Conservation (phyloP, 768 basidiomycete species). For the Tricholoma bakamatsutake region DNA sequence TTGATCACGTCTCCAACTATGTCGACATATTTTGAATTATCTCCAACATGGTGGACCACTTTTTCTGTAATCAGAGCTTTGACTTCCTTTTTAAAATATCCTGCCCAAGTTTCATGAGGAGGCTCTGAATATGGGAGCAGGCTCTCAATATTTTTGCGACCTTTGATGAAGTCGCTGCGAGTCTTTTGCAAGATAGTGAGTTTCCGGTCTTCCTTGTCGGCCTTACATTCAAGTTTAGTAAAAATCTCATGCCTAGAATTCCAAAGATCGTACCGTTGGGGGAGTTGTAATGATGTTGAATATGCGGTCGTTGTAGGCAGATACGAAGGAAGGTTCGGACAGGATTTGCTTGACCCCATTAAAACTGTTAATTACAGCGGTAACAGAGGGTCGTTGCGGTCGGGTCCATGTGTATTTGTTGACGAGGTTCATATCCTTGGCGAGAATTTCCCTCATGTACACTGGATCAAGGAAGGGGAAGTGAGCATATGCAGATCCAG, state of each 20-base stretch:
- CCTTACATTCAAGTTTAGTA: neutral
- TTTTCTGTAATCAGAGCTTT: constrained; percentile 29
- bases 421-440: constrained; percentile 23
- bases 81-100: constrained; percentile 30
- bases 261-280: constrained; percentile 13
- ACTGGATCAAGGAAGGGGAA: constrained; percentile 76
- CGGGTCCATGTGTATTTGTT: constrained; percentile 56
- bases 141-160: constrained; percentile 9
- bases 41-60: constrained; percentile 25
- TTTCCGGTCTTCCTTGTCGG: neutral
- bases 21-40: constrained; percentile 37
- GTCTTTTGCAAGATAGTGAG: neutral
- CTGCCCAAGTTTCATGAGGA: constrained; percentile 10
- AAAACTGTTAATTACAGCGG: constrained; percentile 25
- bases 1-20: constrained; percentile 67
- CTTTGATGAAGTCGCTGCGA: neutral
- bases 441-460: constrained; percentile 36
- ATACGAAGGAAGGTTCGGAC: constrained; percentile 23
- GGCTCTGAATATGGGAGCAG: constrained; percentile 2
- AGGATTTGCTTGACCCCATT: constrained; percentile 31
- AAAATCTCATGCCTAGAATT: constrained; percentile 9
- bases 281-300: constrained; percentile 21
- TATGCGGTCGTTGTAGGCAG: constrained; percentile 28
- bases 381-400: constrained; percentile 27
- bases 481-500: constrained; percentile 62